Conservation (phyloP, 192 early-diverging fungal genomes). For the Backusella sp. region DNA sequence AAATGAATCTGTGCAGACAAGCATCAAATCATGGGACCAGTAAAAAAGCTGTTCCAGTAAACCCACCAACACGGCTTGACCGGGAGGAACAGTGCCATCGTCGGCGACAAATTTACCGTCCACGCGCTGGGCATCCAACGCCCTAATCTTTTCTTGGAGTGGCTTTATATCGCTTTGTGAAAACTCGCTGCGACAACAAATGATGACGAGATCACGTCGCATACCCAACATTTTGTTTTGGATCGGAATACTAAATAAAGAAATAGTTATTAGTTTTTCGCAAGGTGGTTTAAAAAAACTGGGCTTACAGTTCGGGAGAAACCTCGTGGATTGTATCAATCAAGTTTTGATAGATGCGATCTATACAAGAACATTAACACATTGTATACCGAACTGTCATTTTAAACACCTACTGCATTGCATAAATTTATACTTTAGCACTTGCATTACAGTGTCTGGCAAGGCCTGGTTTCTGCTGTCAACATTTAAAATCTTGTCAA, state of each 20-base stretch:
- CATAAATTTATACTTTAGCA: constrained; percentile 40
- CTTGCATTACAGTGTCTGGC: constrained; percentile 40
- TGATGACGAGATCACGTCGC: constrained; percentile 53
- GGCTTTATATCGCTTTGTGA: constrained; percentile 40
- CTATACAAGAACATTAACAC: constrained; percentile 20
- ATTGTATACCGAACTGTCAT: neutral
- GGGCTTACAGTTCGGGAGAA: constrained; percentile 58
- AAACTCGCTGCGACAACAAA: constrained; percentile 40
- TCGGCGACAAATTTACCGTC: constrained; percentile 78
- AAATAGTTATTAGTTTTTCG: neutral
- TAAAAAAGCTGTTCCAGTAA: constrained; percentile 82
- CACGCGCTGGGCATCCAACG: constrained; percentile 72
- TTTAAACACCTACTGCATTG: constrained; percentile 33
- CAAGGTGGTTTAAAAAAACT: neutral
- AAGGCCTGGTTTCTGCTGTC: constrained; percentile 42
- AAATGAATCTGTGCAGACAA: constrained; percentile 67
- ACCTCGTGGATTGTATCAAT: constrained; percentile 59
- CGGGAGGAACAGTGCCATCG: constrained; percentile 67
- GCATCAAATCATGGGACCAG: constrained; percentile 73
- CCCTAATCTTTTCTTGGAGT: constrained; percentile 70
- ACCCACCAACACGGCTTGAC: constrained; percentile 81
- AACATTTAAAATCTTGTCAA: constrained; percentile 55
- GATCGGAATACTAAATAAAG: constrained; percentile 52
- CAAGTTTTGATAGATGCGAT: constrained; percentile 47
- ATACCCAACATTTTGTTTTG: constrained; percentile 73